Evolutionary conservation across 202 grass and related monocot species (phyloP).

Genomic region (Schoenoplectus triqueter): DNA sequence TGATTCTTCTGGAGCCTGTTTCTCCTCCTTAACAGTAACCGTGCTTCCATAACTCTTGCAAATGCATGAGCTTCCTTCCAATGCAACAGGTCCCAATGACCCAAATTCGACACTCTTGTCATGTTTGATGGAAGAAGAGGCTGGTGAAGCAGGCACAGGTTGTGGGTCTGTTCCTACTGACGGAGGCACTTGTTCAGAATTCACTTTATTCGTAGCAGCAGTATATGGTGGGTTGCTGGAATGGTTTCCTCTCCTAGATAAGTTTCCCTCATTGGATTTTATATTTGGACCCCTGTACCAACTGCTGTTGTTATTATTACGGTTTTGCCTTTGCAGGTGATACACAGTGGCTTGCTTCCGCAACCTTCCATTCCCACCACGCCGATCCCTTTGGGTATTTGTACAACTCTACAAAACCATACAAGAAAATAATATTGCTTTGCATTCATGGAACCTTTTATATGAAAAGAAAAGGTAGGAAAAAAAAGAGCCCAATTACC

Average conservation of each 20-base stretch:
- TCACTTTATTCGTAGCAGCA: not conserved
- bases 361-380: conserved; percentile 25
- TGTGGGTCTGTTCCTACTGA: conserved; percentile 29
- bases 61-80: conserved; percentile 38
- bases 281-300: conserved; percentile 23
- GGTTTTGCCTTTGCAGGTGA: conserved; percentile 7
- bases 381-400: conserved; percentile 22
- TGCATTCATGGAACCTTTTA: conserved; percentile 13
- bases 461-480: not conserved
- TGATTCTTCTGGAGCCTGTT: not conserved
- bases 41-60: not conserved
- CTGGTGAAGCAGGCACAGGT: not conserved
- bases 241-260: conserved; percentile 23
- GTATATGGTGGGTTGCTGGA: not conserved
- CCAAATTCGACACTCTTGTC: conserved; percentile 57
- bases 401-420: conserved; percentile 35
- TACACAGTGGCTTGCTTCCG: conserved; percentile 23
- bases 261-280: not conserved
- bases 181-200: conserved; percentile 15
- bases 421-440: conserved; percentile 9
- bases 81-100: conserved; percentile 60
- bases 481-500: conserved; percentile 43
- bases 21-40: not conserved
- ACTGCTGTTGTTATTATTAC: conserved; percentile 22
- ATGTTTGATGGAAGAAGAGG: not conserved